These are phyloP conservation scores for Albatrellus ellisii DNA, from an alignment of 768 basidiomycete genomes.

Conservation along the genomic window DNA sequence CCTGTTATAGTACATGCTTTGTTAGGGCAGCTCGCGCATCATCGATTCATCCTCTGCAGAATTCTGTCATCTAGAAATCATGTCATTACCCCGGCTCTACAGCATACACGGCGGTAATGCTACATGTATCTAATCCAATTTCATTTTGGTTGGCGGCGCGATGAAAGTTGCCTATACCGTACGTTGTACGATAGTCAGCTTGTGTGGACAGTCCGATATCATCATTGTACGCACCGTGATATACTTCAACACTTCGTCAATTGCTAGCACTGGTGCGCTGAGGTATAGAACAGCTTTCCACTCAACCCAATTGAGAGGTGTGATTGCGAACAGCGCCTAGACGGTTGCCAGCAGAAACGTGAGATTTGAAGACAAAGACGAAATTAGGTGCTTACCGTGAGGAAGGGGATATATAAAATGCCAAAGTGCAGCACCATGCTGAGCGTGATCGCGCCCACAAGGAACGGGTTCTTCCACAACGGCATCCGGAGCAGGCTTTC, in stretches of 20 bases:
- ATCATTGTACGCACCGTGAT: slow-evolving; percentile 48
- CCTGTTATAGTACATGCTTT: no score
- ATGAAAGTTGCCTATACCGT: slow-evolving; percentile 47
- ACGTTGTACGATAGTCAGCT: slow-evolving; percentile 16
- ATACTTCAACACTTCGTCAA: slow-evolving; percentile 88
- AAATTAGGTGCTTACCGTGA: slow-evolving; percentile 47
- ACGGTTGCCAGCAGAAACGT: neutral
- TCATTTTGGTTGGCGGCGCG: slow-evolving; percentile 41
- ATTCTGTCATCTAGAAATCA: no score
- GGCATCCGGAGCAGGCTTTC: slow-evolving; percentile 84
- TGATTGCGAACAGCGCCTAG: slow-evolving; percentile 80
- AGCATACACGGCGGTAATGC: no score
- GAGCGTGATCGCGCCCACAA: slow-evolving; percentile 77
- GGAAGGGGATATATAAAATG: slow-evolving; percentile 96
- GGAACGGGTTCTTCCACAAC: slow-evolving; percentile 89
- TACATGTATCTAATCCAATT: slow-evolving; percentile 24
- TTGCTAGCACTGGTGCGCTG: slow-evolving; percentile 75
- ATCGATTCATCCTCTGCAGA: no score
- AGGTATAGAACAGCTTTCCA: slow-evolving; percentile 90
- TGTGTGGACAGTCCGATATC: slow-evolving; percentile 3
- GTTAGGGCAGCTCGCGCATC: no score
- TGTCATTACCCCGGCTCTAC: no score
- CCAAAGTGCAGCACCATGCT: slow-evolving; percentile 91
- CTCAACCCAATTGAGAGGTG: slow-evolving; percentile 86
- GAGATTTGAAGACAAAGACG: neutral